Evolutionary conservation across 768 basidiomycete species (phyloP), one percentile per base, ranked within the genome.

Genomic region (Leccinum truebloodii): DNA sequence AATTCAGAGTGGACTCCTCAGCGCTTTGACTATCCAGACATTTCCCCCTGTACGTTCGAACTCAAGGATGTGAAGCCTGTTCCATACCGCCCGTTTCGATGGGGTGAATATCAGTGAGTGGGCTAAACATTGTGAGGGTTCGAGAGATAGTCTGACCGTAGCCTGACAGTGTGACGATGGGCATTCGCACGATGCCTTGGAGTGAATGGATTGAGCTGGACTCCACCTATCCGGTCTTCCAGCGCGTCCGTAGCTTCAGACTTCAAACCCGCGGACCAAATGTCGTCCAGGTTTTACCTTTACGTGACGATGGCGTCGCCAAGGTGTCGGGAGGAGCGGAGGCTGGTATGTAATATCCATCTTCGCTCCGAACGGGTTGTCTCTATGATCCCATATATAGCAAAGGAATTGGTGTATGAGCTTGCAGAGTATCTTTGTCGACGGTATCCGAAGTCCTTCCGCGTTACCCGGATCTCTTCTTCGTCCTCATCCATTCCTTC

Each of bases 191-290:
- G 53, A 89, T 90, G 87, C 77, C 76, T 9, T 91, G 86, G 85
- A 79, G 80, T 44, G 83, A 87, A 56, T 90, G 89, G 89, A 84
- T 91, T 51, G 86, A 90, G 76, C 78, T 89, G 34, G 89, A 89
- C 70, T 78, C 80, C 57, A 75, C 83, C 57, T 88, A 84, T 66
- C 68, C 76, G 18, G 65, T 69, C 20, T 87, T 85, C 67, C 81
- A 88, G 67, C 74, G 73, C 8, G 81, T 91, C 46, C 81, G 83
- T 54, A 72, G 76, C n/a, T 78, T 81, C 59, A 83, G 88, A 48
- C 77, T 89, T 61, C 50, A 56, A 9, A 83, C 80, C 13, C 80
- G 83, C 55, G 83, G 84, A 14, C 70, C 76, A 22, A 75, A 78
- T 3, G 79, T 77, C 16, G 74, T 88, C 28, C 76, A 71, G 13